These are phyloP conservation scores for Neltuma alba DNA, from an alignment of 306 rosid species.

Conservation along the genomic window DNA sequence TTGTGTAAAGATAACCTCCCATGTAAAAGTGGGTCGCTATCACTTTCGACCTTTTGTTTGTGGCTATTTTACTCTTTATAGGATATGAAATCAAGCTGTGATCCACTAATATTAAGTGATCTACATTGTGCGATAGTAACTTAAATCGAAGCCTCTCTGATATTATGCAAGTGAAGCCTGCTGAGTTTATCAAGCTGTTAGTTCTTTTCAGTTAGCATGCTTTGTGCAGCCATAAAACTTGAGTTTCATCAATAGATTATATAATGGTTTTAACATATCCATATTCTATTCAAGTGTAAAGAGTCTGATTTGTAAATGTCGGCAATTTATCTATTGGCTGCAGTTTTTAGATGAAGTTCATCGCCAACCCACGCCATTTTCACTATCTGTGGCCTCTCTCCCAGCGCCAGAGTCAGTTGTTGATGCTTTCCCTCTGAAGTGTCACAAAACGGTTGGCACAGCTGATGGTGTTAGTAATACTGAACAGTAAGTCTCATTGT, in stretches of 20 bases:
- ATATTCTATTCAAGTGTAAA: conserved; percentile 6
- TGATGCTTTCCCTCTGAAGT: conserved; percentile 81
- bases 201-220: neutral
- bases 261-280: neutral
- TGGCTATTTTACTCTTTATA: neutral
- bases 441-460: conserved; percentile 60
- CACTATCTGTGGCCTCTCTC: conserved; percentile 76
- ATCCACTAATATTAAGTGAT: neutral
- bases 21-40: neutral
- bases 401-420: conserved; percentile 94
- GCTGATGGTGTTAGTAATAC: conserved; percentile 46
- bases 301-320: conserved; percentile 13
- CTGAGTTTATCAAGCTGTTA: neutral
- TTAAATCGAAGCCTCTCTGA: conserved; percentile 4
- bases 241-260: conserved; percentile 15
- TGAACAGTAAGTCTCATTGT: conserved; percentile 69
- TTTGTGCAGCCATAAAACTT: conserved; percentile 13
- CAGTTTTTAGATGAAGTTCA: conserved; percentile 98
- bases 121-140: neutral
- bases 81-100: conserved; percentile 16
- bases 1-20: neutral
- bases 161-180: conserved; percentile 7
- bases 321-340: conserved; percentile 26
- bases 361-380: conserved; percentile 74
- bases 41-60: neutral